Conservation (phyloP, 2,329 filamentous ascomycete species). For the Cadophora luteo-olivacea region DNA sequence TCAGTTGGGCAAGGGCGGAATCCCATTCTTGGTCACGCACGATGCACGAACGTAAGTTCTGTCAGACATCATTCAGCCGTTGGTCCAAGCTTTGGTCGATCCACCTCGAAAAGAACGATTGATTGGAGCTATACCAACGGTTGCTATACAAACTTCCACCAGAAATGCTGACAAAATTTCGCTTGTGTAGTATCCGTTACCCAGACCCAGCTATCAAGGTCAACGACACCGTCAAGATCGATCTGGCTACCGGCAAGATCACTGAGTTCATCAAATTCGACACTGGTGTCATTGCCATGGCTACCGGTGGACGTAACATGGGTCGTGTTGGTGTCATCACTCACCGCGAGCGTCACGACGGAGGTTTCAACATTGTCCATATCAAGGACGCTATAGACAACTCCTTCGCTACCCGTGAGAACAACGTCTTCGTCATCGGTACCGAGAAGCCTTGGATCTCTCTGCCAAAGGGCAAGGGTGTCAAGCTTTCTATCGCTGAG, state of each 20-base stretch:
- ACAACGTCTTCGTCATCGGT: constrained; percentile 99
- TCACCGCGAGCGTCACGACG: constrained; percentile 99
- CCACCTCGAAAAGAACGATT: constrained; percentile 39
- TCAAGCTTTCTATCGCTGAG: constrained; percentile 99
- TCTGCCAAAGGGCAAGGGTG: constrained; percentile 99
- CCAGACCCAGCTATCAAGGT: constrained; percentile 98
- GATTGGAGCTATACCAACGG: constrained; percentile 45
- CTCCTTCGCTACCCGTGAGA: constrained; percentile 98
- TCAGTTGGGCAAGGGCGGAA: constrained; percentile 98
- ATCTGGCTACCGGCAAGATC: constrained; percentile 97
- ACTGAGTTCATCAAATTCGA: constrained; percentile 98
- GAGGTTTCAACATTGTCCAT: constrained; percentile 99
- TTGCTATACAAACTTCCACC: constrained; percentile 40
- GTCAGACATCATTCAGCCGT: constrained; percentile 99
- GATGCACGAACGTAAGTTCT: constrained; percentile 99
- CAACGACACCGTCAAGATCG: constrained; percentile 99
- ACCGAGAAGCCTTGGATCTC: constrained; percentile 99
- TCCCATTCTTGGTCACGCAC: constrained; percentile 99
- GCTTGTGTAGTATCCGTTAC: constrained; percentile 85
- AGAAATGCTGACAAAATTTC: constrained; percentile 44
- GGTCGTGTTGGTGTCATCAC: constrained; percentile 99
- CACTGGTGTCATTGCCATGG: constrained; percentile 97
- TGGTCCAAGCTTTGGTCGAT: constrained; percentile 98
- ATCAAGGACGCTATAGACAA: constrained; percentile 99
- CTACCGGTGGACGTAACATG: constrained; percentile 99